Conservation (phyloP, 768 basidiomycete species). For the Cyathus striatus region DNA sequence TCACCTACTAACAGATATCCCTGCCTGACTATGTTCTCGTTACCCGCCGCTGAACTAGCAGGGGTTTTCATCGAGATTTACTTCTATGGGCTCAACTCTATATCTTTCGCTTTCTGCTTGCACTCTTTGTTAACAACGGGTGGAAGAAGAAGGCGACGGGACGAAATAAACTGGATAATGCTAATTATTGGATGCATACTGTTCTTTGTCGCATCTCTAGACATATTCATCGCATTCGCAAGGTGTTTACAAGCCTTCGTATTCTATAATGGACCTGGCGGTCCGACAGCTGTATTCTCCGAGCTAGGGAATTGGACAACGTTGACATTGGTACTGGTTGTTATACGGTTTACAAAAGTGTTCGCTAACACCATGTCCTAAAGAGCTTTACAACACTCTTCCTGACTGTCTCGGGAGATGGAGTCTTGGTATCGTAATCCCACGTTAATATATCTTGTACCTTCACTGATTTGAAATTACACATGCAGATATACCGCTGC, state of each 20-base stretch:
- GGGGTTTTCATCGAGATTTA: no score
- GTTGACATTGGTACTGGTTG: conserved; percentile 1
- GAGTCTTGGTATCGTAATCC: conserved; percentile 9
- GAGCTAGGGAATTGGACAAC: conserved; percentile 9
- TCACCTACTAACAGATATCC: no score
- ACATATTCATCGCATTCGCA: conserved; percentile 7
- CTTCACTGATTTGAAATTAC: no score
- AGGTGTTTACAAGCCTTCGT: conserved; percentile 10
- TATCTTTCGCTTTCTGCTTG: no score
- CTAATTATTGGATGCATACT: conserved; percentile 1
- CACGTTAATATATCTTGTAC: no score
- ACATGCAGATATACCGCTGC: conserved; percentile 18
- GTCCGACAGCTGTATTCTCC: conserved; percentile 3
- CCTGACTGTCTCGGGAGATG: conserved; percentile 8
- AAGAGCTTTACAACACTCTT: conserved; percentile 4
- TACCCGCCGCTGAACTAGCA: no score
- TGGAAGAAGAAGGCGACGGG: neutral
- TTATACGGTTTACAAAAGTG: no score
- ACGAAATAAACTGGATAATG: conserved; percentile 9
- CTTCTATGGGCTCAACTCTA: no score
- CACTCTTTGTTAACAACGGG: no score
- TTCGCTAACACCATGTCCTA: no score
- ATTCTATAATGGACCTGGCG: conserved; percentile 7
- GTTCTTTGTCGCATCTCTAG: conserved; percentile 3
- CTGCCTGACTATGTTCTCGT: no score